phyloP scores from a whole-genome alignment of 108 stramenopile species.

The Cyclostephanos invisitatus region DNA sequence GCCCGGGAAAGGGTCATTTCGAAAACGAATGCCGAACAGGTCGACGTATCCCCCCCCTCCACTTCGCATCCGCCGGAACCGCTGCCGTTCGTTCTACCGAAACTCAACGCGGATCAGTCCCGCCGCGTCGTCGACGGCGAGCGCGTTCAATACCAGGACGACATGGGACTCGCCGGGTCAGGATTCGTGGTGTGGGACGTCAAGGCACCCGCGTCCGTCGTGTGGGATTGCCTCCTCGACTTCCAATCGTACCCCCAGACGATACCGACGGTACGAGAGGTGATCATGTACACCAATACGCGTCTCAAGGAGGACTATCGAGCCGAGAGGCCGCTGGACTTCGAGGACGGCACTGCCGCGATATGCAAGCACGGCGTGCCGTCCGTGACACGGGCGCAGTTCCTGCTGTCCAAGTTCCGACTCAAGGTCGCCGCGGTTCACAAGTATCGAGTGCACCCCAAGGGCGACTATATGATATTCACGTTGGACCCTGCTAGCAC shows the following conservation, averaged over 20 bases:
- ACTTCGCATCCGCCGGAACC: slow-evolving; percentile 36
- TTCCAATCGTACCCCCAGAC: slow-evolving; percentile 82
- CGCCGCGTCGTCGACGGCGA: slow-evolving; percentile 55
- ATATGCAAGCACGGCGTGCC: slow-evolving; percentile 78
- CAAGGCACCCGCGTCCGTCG: slow-evolving; percentile 71
- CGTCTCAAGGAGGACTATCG: slow-evolving; percentile 65
- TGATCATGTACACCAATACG: slow-evolving; percentile 79
- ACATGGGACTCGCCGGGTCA: slow-evolving; percentile 86
- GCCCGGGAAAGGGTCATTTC: slow-evolving; percentile 18
- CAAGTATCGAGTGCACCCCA: slow-evolving; percentile 78
- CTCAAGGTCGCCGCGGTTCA: slow-evolving; percentile 89
- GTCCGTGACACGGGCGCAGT: slow-evolving; percentile 76
- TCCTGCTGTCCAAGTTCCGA: slow-evolving; percentile 77
- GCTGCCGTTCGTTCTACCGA: slow-evolving; percentile 75
- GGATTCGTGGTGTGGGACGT: slow-evolving; percentile 87
- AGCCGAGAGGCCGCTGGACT: slow-evolving; percentile 65
- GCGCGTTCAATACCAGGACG: slow-evolving; percentile 77
- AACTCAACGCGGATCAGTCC: slow-evolving; percentile 55
- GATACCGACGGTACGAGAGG: slow-evolving; percentile 80
- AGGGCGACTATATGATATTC: slow-evolving; percentile 88
- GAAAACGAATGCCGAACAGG: slow-evolving; percentile 57
- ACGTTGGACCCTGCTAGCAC: slow-evolving; percentile 81
- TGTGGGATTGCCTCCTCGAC: slow-evolving; percentile 88
- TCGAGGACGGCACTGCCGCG: slow-evolving; percentile 64
- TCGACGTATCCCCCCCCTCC: slow-evolving; percentile 55